Evolutionary conservation across 768 basidiomycete species (phyloP).

Genomic region (Lactifluus piperatus): DNA sequence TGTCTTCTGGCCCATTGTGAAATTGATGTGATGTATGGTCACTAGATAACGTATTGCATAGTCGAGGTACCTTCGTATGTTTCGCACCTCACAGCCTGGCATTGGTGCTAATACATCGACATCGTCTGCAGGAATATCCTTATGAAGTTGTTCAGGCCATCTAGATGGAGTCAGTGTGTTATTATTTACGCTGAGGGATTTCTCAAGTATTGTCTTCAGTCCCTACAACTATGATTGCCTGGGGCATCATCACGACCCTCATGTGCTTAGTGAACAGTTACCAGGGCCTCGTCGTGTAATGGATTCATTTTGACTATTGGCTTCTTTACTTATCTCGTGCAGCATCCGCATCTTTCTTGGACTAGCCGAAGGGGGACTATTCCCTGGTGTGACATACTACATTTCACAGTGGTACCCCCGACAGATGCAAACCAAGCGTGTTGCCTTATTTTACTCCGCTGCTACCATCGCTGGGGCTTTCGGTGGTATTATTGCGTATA

Average conservation of each 20-base stretch:
- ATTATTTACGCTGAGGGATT: neutral
- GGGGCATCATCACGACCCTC: constrained; percentile 33
- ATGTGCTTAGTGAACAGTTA: constrained; percentile 33
- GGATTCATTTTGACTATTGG: neutral
- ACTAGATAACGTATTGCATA: constrained; percentile 31
- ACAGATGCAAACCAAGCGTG: constrained; percentile 46
- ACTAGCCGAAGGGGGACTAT: constrained; percentile 37
- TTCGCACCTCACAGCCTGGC: neutral
- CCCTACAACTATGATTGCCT: constrained; percentile 32
- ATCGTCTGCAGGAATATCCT: constrained; percentile 29
- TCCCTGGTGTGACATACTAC: constrained; percentile 35
- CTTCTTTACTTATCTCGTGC: neutral
- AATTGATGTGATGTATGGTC: neutral
- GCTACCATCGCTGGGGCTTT: constrained; percentile 45
- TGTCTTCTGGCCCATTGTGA: neutral
- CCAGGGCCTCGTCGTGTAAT: constrained; percentile 28
- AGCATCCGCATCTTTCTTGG: constrained; percentile 39
- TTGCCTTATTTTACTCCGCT: constrained; percentile 57
- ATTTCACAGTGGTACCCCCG: constrained; percentile 55
- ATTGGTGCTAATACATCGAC: neutral
- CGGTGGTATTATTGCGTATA: constrained; percentile 42
- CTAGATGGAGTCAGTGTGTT: constrained; percentile 29
- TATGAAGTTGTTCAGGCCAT: constrained; percentile 30
- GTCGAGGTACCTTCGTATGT: constrained; percentile 34
- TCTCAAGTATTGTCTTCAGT: constrained; percentile 26